Evolutionary conservation across 805 yeast species (phyloP), one percentile per base, ranked within the genome.

Genomic region (Candida corydali): DNA sequence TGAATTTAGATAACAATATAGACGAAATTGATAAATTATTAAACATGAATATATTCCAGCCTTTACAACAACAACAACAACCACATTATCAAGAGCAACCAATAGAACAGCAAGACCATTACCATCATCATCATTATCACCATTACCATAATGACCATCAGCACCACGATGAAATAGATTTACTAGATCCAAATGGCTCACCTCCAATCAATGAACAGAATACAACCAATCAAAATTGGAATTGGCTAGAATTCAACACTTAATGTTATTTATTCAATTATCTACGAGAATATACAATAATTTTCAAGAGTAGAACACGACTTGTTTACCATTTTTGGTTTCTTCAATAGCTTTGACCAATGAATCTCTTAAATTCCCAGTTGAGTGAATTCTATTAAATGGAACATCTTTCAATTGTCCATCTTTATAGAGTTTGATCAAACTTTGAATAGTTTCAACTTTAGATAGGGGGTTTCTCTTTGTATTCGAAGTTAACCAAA

Each of bases 381-480:
- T 61, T 9, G 63, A 51, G 25, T 61, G 50, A 18, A 62, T 52
- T 32, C 59, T 52, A n/a, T 58, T 50, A 37, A 56, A 61, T 1
- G 77, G 73, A 6, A 76, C 73, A 20, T 70, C 74, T 17, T 50
- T 55, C 20, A 85, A 55, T 37, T 76, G 68, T n/a, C 82, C 83
- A 2, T 63, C 51, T 36, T 78, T 65, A 57, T 80, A 82, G 46
- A 82, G 61, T 32, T 75, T 63, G 29, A 82, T 64, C 28, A 87
- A 65, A 23, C 68, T 75, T 6, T 62, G 44, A 20, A 85, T 66
- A n/a, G 82, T 73, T 3, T 65, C 63, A 27, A 69, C 65, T 55
- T 83, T 83, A 23, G 70, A 66, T 22, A 70, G 69, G 3, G 93
- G 91, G 47, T 82, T 26, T 3, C 23, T 29, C 17, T 34, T 41